Evolutionary conservation across 75 land plant species (phyloP).

Genomic region (Sequoia sempervirens): DNA sequence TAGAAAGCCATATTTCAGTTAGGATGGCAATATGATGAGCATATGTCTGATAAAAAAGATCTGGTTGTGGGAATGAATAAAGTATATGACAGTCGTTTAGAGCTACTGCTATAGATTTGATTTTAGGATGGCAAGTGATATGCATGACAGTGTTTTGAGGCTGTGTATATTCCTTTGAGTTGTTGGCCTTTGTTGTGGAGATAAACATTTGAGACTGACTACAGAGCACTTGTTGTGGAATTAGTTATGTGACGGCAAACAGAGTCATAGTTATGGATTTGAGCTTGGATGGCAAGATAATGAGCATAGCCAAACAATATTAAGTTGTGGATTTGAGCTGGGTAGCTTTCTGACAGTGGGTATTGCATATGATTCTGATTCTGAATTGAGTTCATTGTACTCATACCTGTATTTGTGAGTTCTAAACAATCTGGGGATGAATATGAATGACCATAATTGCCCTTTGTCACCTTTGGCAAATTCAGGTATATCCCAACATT

Average conservation of each 20-base stretch:
- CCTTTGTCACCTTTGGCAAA: conserved; percentile 4
- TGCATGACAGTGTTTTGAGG: neutral
- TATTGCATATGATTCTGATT: neutral
- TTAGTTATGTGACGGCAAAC: neutral
- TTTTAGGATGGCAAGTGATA: neutral
- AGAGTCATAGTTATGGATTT: neutral
- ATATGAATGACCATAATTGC: neutral
- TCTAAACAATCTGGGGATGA: neutral
- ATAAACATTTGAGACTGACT: neutral
- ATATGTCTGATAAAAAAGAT: neutral
- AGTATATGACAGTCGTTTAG: no score
- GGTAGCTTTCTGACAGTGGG: neutral
- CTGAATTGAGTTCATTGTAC: neutral
- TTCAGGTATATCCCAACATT: conserved; percentile 1
- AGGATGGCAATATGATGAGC: neutral
- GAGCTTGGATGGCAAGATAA: neutral
- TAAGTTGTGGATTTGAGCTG: neutral
- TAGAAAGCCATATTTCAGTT: neutral
- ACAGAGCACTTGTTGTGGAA: neutral
- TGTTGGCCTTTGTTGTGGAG: neutral
- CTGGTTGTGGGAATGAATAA: neutral
- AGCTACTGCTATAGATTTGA: neutral
- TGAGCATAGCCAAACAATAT: neutral
- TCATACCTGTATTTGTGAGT: neutral
- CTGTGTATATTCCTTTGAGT: neutral